Conservation (phyloP, 495 filamentous ascomycete genomes). For the Aspergillus carlsbadensis region DNA sequence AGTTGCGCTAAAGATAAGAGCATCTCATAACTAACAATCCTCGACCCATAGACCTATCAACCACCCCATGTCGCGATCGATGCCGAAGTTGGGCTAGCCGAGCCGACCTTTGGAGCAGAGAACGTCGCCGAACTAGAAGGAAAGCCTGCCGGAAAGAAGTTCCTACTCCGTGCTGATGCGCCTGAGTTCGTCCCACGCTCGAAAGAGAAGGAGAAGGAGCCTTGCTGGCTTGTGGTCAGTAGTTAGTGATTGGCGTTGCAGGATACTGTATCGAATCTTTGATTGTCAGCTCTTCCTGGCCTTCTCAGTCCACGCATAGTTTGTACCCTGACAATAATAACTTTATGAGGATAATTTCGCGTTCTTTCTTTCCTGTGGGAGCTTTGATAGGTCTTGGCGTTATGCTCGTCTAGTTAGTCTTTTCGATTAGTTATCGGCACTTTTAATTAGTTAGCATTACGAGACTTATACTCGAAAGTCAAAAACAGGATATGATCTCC, state of each 20-base stretch:
- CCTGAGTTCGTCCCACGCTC: constrained; percentile 23
- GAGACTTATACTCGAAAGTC: no score
- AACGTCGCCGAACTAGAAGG: neutral
- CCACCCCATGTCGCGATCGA: neutral
- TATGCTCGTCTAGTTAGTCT: neutral
- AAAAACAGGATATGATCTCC: no score
- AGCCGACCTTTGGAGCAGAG: neutral
- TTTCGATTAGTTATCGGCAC: neutral
- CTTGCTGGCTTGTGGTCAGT: constrained; percentile 13
- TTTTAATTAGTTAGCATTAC: no score
- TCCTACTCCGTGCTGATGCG: constrained; percentile 21
- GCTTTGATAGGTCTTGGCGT: neutral
- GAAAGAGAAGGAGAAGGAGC: constrained; percentile 3
- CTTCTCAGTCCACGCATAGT: neutral
- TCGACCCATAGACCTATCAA: constrained; percentile 1
- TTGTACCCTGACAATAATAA: neutral
- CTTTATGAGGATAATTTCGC: neutral
- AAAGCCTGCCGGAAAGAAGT: neutral
- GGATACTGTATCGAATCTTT: neutral
- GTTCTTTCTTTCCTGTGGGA: neutral
- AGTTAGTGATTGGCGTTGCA: constrained; percentile 4
- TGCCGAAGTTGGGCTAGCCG: neutral
- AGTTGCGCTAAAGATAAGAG: no score
- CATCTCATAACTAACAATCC: neutral
- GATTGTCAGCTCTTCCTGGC: no score